A percentile compares a stretch with the other conserved stretches of the same genome.
Evolutionary conservation across 2,329 filamentous ascomycete genomes (phyloP).

Genomic region (Xylariaceae sp.): DNA sequence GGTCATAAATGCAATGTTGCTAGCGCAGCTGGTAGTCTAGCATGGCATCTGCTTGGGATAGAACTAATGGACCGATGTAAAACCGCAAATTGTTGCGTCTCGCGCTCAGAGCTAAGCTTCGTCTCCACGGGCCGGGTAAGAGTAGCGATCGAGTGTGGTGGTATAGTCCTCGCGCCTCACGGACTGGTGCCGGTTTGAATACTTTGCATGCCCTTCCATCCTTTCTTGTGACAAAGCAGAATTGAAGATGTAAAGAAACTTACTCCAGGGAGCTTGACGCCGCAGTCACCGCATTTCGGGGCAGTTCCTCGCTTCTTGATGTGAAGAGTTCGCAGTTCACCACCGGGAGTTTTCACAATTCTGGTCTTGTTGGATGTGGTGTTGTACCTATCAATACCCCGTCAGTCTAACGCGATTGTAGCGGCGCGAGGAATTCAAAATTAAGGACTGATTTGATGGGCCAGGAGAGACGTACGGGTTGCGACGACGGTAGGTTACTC

Average conservation of each 20-base stretch:
- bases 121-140: background rate
- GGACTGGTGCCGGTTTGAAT: background rate
- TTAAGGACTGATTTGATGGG: conserved; percentile 26
- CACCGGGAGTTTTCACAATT: conserved; percentile 94
- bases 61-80: background rate
- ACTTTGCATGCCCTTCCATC: background rate
- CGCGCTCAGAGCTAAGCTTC: background rate
- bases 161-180: background rate
- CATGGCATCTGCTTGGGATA: background rate
- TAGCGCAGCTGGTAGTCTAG: background rate
- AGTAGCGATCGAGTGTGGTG: background rate
- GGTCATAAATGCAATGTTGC: background rate
- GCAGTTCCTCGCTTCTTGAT: conserved; percentile 99
- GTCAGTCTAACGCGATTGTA: conserved; percentile 16
- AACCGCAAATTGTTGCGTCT: background rate
- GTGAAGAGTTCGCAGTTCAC: conserved; percentile 93
- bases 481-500: conserved; percentile 73
- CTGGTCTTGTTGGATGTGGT: conserved; percentile 96
- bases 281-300: conserved; percentile 99
- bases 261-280: conserved; percentile 96
- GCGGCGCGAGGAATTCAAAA: conserved; percentile 12
- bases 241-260: conserved; percentile 50
- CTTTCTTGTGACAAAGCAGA: background rate
- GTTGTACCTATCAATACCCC: conserved; percentile 75
- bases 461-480: conserved; percentile 68